phyloP scores from a whole-genome alignment of 768 basidiomycete genomes.

The Termitomyces sp. region DNA sequence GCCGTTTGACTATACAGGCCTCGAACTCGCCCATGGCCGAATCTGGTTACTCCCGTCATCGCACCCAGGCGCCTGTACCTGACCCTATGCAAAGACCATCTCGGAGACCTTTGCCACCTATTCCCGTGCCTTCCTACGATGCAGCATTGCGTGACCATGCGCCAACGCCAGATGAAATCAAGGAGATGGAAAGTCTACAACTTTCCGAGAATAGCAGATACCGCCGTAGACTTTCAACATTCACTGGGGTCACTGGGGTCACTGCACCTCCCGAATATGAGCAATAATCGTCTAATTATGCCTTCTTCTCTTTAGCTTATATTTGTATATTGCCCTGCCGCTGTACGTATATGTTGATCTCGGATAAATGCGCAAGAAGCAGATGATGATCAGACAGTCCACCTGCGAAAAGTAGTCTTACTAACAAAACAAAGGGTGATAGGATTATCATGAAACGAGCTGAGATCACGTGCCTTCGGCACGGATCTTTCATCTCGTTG shows the following conservation, averaged over 20 bases:
- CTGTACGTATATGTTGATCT: not conserved
- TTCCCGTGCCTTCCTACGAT: constrained; percentile 14
- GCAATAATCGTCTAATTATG: constrained; percentile 1
- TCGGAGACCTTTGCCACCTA: constrained; percentile 13
- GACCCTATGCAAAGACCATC: constrained; percentile 5
- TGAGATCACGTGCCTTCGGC: too few species aligned
- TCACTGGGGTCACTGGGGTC: not conserved
- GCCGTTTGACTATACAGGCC: not conserved
- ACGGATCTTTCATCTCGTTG: too few species aligned
- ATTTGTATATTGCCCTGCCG: too few species aligned
- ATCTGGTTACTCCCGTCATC: not conserved
- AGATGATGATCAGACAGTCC: not conserved
- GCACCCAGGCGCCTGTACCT: not conserved
- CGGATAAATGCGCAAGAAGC: not conserved
- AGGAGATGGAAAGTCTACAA: constrained; percentile 1
- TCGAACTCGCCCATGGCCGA: constrained; percentile 1
- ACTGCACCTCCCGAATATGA: constrained; percentile 16
- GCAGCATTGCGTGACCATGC: constrained; percentile 7
- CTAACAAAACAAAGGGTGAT: too few species aligned
- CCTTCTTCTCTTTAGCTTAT: not conserved
- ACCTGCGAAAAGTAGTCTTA: too few species aligned
- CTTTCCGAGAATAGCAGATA: not conserved
- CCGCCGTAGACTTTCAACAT: constrained; percentile 2
- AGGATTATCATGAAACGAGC: too few species aligned
- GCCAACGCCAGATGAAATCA: constrained; percentile 4